Evolutionary conservation across 2,329 filamentous ascomycete genomes (phyloP).

Genomic region (Gaeumannomyces tritici): DNA sequence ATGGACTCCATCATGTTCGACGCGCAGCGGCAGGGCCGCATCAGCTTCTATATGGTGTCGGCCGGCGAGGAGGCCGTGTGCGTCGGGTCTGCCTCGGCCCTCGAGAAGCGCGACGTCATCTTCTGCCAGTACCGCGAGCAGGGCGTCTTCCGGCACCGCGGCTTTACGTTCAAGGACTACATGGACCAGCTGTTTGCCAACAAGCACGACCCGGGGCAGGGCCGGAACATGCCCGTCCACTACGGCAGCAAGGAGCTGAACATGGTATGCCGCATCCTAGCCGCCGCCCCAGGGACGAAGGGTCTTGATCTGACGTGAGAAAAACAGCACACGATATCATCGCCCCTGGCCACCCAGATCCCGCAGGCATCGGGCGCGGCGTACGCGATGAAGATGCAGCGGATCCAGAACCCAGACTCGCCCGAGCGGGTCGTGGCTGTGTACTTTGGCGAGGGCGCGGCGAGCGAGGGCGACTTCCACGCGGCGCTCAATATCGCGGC

Average conservation of each 20-base stretch:
- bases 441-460: constrained; percentile 76
- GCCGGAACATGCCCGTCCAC: constrained; percentile 95
- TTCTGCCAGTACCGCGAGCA: constrained; percentile 94
- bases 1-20: constrained; percentile 99
- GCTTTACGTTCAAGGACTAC: constrained; percentile 78
- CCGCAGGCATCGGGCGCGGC: constrained; percentile 71
- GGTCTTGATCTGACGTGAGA: not conserved
- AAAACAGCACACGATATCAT: constrained; percentile 62
- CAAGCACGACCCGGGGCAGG: constrained; percentile 65
- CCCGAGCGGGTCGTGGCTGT: constrained; percentile 57
- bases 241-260: constrained; percentile 80
- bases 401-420: constrained; percentile 51
- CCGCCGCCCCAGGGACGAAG: too few species aligned
- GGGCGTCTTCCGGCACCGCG: constrained; percentile 81
- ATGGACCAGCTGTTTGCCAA: constrained; percentile 96
- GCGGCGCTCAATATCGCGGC: constrained; percentile 74
- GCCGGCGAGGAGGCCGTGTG: constrained; percentile 92
- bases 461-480: constrained; percentile 76
- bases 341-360: constrained; percentile 68
- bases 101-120: constrained; percentile 77
- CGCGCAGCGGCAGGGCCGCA: constrained; percentile 84
- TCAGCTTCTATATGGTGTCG: constrained; percentile 97
- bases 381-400: constrained; percentile 68
- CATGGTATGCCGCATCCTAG: constrained; percentile 48
- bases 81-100: constrained; percentile 75